phyloP scores from a whole-genome alignment of 257 asterid genomes.

The Salvia rosmarinus region DNA sequence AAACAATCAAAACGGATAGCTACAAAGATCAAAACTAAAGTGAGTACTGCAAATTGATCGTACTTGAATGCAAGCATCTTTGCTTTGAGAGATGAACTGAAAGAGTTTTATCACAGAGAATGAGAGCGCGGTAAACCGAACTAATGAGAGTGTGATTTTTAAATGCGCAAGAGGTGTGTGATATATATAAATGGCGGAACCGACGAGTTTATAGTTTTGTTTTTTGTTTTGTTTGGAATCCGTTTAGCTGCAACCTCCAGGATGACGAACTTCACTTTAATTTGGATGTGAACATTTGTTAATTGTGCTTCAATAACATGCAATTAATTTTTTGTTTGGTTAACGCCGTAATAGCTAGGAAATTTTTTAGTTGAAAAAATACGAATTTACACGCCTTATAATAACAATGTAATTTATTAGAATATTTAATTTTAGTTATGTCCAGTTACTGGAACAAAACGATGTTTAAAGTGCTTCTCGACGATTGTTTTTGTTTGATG shows the following conservation, averaged over 20 bases:
- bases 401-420: too few relatives aligned
- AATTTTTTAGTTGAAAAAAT: too few relatives aligned
- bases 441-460: too few relatives aligned
- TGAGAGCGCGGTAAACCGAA: conserved; percentile 38
- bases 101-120: conserved; percentile 33
- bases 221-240: conserved; percentile 36
- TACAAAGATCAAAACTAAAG: not conserved
- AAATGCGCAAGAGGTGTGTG: conserved; percentile 26
- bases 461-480: too few relatives aligned
- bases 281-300: not conserved
- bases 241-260: conserved; percentile 22
- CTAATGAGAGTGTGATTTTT: conserved; percentile 36
- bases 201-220: conserved; percentile 30
- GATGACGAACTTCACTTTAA: not conserved
- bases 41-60: conserved; percentile 7
- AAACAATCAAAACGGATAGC: conserved; percentile 5
- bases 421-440: too few relatives aligned
- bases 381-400: too few relatives aligned
- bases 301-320: too few relatives aligned
- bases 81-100: conserved; percentile 19
- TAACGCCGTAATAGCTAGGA: too few relatives aligned
- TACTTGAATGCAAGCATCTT: conserved; percentile 85
- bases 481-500: too few relatives aligned
- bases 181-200: conserved; percentile 39
- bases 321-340: too few relatives aligned